Base-by-base conservation (phyloP, 768 basidiomycete genomes). In the Mrakia frigida region DNA sequence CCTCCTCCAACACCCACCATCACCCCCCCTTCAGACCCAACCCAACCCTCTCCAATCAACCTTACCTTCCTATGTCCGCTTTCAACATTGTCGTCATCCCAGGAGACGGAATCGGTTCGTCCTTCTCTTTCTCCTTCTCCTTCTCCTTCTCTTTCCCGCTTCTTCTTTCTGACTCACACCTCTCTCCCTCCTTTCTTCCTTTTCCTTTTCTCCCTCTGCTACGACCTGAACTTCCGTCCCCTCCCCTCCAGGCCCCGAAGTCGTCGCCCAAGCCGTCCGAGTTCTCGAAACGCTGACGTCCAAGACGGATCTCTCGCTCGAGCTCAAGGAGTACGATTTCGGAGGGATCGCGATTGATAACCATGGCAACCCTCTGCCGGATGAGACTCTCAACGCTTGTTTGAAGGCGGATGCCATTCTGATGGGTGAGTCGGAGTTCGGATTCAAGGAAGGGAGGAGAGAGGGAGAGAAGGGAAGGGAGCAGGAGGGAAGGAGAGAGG, bases 51-150 rank as follows among this genome's bases (percentile, higher is more conserved):
- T 46, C 73, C 25, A 11, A 10, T 18, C 23, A 28, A 23, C 6
- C 73, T 2, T 52, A n/a, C n/a, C 73, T 52, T 25, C 18, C 52
- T 31, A 56, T 72, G 50, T 56, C 70, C 56, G 33, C 68, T 73
- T 97, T 92, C 84, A 90, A 90, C 79, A 88, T 99, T 82, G 92
- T 90, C 50, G 88, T 95, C 73, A 89, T 99, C 60, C 90, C 91
- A n/a, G 97, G 97, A 71, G 97, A 99, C 84, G 97, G 97, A 78
- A 98, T 99, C 80, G 96, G 95, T 93, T 81, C 60, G 87, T 81
- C 39, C 35, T 16, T 11, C 37, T 25, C 56, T 25, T 60, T 31
- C 50, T 33, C 28, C 67, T 18, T n/a, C 35, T 43, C 50, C 60
- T 69, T 41, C 43, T 43, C 39, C 37, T 43, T 37, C 68, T 75